Base-by-base conservation (phyloP, 2,329 filamentous ascomycete species). In the Fusarium nematophilum region DNA sequence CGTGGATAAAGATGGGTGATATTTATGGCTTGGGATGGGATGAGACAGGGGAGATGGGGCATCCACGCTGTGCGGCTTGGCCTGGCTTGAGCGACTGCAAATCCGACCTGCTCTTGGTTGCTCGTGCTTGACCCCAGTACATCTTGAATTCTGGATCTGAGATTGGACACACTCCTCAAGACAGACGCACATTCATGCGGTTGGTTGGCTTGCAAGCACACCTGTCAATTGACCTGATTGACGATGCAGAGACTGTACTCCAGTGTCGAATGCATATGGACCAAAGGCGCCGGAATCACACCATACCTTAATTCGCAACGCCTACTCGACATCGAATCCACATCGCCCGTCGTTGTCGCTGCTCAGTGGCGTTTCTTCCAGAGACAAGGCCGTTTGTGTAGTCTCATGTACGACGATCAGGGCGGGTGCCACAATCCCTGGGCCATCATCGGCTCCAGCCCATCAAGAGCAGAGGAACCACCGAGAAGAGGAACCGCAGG, bases 271-370 rank as follows among this genome's bases (percentile, higher is more conserved):
- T 56, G 51, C 48, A 57, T 49, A 61, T 57, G 56, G 53, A 52
- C 56, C 65, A 59, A 63, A 48, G 48, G 40, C 49, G 53, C 53
- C 52, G 23, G 55, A 65, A 61, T 69, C 65, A 69, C 67, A 69
- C 67, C 67, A 69, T 67, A 54, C 47, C 55, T 44, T 39, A 53
- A 59, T 50, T 40, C 53, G 30, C 48, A 55, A 53, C 52, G 57
- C 59, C 56, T 56, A 53, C 57, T 61, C 44, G 46, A 55, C 36
- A 39, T 57, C 29, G 38, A 70, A 61, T 53, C 67, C 65, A 67
- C 67, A 65, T 68, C 47, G 64, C 37, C 57, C 48, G 51, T 57
- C 47, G 42, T 59, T 62, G 48, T 49, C 43, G 21, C 53, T 56
- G 29, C 39, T 44, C 36, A 48, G 55, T 65, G 57, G 62, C 56